Base-by-base conservation (phyloP, 2,329 filamentous ascomycete species). In the Cryoendolithus antarcticus region DNA sequence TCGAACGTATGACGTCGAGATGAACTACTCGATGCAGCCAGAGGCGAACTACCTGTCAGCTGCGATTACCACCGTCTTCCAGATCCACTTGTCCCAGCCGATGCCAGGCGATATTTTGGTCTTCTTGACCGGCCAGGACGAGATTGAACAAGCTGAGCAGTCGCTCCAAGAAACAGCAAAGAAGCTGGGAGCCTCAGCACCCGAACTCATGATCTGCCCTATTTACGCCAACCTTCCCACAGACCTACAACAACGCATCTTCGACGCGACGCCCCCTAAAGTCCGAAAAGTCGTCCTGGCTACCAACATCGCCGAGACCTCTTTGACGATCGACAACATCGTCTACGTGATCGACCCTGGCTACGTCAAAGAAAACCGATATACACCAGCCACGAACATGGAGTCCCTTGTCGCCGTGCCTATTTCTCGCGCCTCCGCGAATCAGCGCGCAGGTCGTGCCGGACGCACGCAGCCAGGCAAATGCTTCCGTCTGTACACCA, bases 251-350 rank as follows among this genome's bases (percentile, higher is more conserved):
- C 76, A 82, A 35, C 89, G 89, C 57, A 94, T 96, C 48, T 98
- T 98, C 53, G 86, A 94, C 53, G 86, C 88, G 0, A 93, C 89
- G 0, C 89, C 91, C 0, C 75, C 81, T 0, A 80, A 80, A 12
- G 80, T 83, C 0, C 75, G 91, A 21, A 98, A 96, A 57, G 86
- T 96, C 0, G 86, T 98, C 0, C 65, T 96, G 30, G 86, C 89
- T 0, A 96, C 91, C 2, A 98, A 98, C 56, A 96, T 98, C 59
- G 91, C 91, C 2, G 91, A 98, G 60, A 98, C 91, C 0, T 86
- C 79, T 67, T 65, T 98, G 54, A 98, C 91, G 0, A 94, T 98
- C 42, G 88, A 96, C 57, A 89, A 88, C 10, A 93, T 96, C 43
- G 82, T 89, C 6, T 95, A 93, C 57, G 91, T 96, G 29, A 93